A percentile compares a stretch with the other conserved stretches of the same genome.
These are phyloP conservation scores for Gossypium herbaceum DNA, from an alignment of 345 rosid species.

Conservation along the genomic window DNA sequence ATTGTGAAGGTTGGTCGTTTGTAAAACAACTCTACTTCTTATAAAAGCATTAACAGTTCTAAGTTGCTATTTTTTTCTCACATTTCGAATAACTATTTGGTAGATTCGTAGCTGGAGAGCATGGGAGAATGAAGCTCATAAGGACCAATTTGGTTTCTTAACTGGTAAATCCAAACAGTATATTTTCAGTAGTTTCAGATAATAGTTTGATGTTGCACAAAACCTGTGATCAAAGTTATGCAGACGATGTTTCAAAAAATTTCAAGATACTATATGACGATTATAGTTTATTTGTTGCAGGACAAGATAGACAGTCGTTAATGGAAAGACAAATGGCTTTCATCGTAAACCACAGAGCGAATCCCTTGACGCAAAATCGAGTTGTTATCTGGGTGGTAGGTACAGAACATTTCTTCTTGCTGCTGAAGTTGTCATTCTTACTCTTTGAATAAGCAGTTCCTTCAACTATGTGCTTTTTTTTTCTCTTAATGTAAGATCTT, in stretches of 20 bases:
- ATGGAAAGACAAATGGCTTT: conserved; percentile 74
- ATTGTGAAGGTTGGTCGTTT: conserved; percentile 66
- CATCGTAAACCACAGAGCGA: conserved; percentile 59
- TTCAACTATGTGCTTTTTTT: not conserved
- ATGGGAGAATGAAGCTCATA: conserved; percentile 87
- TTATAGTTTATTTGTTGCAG: conserved; percentile 34
- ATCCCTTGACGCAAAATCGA: conserved; percentile 50
- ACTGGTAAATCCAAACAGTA: conserved; percentile 46
- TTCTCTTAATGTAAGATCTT: not conserved
- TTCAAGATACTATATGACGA: not conserved
- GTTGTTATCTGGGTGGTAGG: conserved; percentile 84
- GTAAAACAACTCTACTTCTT: not conserved
- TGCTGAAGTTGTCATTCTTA: not conserved
- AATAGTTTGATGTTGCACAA: not conserved
- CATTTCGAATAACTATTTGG: conserved; percentile 21
- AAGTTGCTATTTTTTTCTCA: not conserved
- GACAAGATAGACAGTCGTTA: conserved; percentile 40
- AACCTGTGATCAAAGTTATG: not conserved
- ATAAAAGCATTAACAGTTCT: not conserved
- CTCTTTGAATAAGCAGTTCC: not conserved
- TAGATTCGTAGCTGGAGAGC: conserved; percentile 92
- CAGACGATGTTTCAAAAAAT: not conserved
- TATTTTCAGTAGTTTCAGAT: not conserved
- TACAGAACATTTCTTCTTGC: conserved; percentile 15
- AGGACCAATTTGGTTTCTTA: conserved; percentile 52